These are phyloP conservation scores for Botrytis deweyae DNA, from an alignment of 2,329 filamentous ascomycete genomes.

Conservation along the genomic window DNA sequence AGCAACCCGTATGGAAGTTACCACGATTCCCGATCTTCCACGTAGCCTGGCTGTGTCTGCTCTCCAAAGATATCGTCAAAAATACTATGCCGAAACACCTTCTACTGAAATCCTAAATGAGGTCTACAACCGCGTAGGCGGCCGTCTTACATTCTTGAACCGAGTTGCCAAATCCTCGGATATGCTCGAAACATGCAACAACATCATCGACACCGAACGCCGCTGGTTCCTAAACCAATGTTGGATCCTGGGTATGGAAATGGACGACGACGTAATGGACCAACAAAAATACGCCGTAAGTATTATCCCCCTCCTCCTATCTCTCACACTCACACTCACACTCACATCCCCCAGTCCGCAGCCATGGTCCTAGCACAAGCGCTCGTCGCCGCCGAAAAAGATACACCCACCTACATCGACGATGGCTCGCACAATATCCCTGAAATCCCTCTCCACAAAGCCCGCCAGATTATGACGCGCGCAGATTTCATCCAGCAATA, in stretches of 20 bases:
- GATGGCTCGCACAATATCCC: slow-evolving; percentile 53
- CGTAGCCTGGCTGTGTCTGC: slow-evolving; percentile 76
- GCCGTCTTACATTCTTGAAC: slow-evolving; percentile 82
- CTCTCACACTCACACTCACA: slow-evolving; percentile 12
- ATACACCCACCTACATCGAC: slow-evolving; percentile 21
- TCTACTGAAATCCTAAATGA: slow-evolving; percentile 60
- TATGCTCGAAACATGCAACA: slow-evolving; percentile 76
- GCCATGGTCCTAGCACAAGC: slow-evolving; percentile 92
- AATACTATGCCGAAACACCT: slow-evolving; percentile 68
- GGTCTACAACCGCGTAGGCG: slow-evolving; percentile 84
- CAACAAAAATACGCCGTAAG: slow-evolving; percentile 91
- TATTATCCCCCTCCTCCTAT: slow-evolving; percentile 30
- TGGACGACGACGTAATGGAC: slow-evolving; percentile 98
- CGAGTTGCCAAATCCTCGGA: slow-evolving; percentile 82
- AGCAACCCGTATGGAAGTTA: slow-evolving; percentile 91
- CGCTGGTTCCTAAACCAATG: slow-evolving; percentile 79
- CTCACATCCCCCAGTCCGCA: slow-evolving; percentile 58
- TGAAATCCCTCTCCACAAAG: slow-evolving; percentile 75
- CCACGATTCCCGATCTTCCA: slow-evolving; percentile 78
- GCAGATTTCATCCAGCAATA: slow-evolving; percentile 92
- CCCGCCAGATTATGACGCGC: slow-evolving; percentile 90
- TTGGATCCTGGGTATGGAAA: slow-evolving; percentile 71
- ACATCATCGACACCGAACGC: slow-evolving; percentile 69
- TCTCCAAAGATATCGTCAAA: slow-evolving; percentile 74
- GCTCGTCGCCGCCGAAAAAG: slow-evolving; percentile 76